Evolutionary conservation across 2,329 filamentous ascomycete species (phyloP).

Genomic region (Aspergillus sergii): DNA sequence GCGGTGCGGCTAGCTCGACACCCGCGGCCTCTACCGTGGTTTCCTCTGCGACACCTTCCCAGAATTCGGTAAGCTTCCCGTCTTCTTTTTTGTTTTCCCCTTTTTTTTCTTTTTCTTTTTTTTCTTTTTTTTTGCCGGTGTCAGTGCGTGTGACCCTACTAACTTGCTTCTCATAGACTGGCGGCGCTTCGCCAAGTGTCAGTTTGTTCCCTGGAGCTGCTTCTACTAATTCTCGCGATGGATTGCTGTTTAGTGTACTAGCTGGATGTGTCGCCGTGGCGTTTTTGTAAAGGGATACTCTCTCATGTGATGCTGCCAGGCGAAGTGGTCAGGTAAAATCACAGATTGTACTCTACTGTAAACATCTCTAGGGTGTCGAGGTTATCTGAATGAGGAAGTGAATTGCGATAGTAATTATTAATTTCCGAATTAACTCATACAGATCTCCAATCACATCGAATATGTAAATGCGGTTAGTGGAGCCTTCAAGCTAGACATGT

Average conservation of each 20-base stretch:
- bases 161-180: background rate
- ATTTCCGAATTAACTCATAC: background rate
- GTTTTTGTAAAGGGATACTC: background rate
- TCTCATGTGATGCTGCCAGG: background rate
- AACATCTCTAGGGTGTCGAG: background rate
- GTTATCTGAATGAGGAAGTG: background rate
- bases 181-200: background rate
- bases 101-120: too few relatives aligned
- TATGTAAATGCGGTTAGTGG: background rate
- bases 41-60: background rate
- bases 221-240: background rate
- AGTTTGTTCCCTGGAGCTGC: background rate
- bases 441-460: background rate
- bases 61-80: background rate
- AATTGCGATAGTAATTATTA: background rate
- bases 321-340: background rate
- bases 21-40: background rate
- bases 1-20: background rate
- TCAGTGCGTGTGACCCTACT: background rate
- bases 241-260: background rate
- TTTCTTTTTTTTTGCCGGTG: too few relatives aligned
- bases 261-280: background rate
- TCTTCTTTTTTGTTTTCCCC: too few relatives aligned
- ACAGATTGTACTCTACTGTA: background rate
- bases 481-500: background rate